Evolutionary conservation across 345 rosid genomes (phyloP).

Genomic region (Arabidopsis thaliana): TAIR10.1 NC_003070.9:5197501-5198000

Average conservation of each 20-base stretch:
- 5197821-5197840: background rate
- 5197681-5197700: background rate
- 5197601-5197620: background rate
- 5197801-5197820: background rate
- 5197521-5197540: conserved; percentile 43
- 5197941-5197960: conserved; percentile 20
- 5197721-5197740: conserved; percentile 6
- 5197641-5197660: background rate
- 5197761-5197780: background rate
- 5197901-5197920: conserved; percentile 44
- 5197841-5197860: conserved; percentile 34
- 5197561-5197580: background rate
- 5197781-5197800: background rate
- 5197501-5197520: conserved; percentile 39
- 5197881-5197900: conserved; percentile 35
- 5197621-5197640: background rate
- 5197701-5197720: background rate
- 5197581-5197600: background rate
- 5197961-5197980: conserved; percentile 17
- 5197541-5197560: conserved; percentile 37
- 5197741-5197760: conserved; percentile 29
- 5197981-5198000: background rate
- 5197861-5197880: conserved; percentile 34
- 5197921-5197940: conserved; percentile 34
- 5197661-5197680: background rate